A percentile compares a stretch with the other conserved stretches of the same genome.
Conservation (phyloP, 2,329 filamentous ascomycete species). For the Lecanicillium sp. region DNA sequence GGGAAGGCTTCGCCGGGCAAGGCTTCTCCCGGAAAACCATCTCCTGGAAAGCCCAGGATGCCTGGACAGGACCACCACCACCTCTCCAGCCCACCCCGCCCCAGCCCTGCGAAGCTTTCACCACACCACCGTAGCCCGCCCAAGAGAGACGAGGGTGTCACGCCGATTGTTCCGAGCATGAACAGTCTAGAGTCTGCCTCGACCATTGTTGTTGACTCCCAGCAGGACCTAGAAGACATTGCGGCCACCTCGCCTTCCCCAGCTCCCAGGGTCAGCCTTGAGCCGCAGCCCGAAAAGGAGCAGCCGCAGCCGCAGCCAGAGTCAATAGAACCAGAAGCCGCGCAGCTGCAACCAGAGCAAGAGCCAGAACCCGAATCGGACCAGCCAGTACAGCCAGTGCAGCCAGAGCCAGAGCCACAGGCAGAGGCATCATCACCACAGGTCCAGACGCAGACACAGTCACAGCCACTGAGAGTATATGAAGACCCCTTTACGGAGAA, state of each 20-base stretch:
- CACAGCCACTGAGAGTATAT: slow-evolving; percentile 45
- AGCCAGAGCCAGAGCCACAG: slow-evolving; percentile 15
- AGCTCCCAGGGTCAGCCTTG: slow-evolving; percentile 8
- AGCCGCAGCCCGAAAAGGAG: slow-evolving; percentile 4
- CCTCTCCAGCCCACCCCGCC: slow-evolving; percentile 28
- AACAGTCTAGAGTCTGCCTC: slow-evolving; percentile 27
- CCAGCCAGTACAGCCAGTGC: too few species aligned
- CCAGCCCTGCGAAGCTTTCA: slow-evolving; percentile 31
- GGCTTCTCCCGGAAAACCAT: slow-evolving; percentile 17
- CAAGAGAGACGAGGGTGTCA: slow-evolving; percentile 45
- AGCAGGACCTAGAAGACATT: slow-evolving; percentile 8
- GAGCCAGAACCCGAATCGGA: too few species aligned
- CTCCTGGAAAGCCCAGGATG: slow-evolving; percentile 8
- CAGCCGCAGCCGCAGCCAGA: too few species aligned
- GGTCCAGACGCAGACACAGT: slow-evolving; percentile 7
- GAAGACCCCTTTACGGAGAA: slow-evolving; percentile 53
- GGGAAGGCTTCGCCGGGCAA: too few species aligned
- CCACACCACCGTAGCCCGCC: slow-evolving; percentile 30
- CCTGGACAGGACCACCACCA: slow-evolving; percentile 2
- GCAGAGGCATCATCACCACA: slow-evolving; percentile 33
- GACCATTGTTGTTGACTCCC: slow-evolving; percentile 14
- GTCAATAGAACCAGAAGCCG: too few species aligned
- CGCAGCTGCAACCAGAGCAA: too few species aligned
- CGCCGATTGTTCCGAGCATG: slow-evolving; percentile 42
- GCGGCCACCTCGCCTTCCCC: slow-evolving; percentile 9